These are phyloP conservation scores for Pseudogymnoascus sp. DNA, from an alignment of 2,329 filamentous ascomycete species.

Conservation along the genomic window DNA sequence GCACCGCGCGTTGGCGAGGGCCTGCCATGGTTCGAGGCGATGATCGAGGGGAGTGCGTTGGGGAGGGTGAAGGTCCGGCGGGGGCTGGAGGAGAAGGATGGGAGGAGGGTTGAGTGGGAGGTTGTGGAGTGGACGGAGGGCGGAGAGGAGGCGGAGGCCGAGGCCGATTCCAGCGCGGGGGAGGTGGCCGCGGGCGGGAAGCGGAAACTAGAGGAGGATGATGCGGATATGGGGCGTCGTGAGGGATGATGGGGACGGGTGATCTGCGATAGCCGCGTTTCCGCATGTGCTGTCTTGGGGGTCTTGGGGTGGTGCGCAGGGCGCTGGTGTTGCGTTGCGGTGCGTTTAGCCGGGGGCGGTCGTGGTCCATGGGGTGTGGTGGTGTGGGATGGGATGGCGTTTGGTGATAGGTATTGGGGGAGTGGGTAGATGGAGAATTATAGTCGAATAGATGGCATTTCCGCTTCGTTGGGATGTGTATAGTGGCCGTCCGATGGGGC, in stretches of 20 bases:
- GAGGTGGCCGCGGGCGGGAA: conserved; percentile 34
- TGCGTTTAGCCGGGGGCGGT: background rate
- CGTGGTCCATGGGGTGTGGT: background rate
- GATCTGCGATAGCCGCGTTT: conserved; percentile 1
- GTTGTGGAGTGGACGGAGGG: conserved; percentile 62
- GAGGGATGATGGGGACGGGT: background rate
- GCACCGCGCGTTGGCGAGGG: conserved; percentile 35
- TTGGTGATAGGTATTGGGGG: background rate
- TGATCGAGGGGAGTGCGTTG: conserved; percentile 67
- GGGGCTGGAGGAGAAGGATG: conserved; percentile 50
- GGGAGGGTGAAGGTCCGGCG: conserved; percentile 56
- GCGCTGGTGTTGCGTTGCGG: background rate
- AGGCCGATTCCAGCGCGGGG: conserved; percentile 18
- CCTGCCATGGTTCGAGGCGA: conserved; percentile 76
- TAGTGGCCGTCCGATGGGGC: background rate
- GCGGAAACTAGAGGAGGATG: conserved; percentile 40
- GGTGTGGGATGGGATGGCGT: background rate
- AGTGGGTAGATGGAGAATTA: background rate
- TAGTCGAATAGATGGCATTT: background rate
- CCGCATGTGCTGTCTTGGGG: background rate
- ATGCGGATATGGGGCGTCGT: conserved; percentile 10
- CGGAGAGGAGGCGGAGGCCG: conserved; percentile 29
- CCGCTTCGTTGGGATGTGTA: background rate
- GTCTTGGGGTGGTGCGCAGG: background rate
- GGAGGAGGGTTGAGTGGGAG: conserved; percentile 70